Base-by-base conservation (phyloP, 768 basidiomycete genomes). In the Mycena floridula region DNA sequence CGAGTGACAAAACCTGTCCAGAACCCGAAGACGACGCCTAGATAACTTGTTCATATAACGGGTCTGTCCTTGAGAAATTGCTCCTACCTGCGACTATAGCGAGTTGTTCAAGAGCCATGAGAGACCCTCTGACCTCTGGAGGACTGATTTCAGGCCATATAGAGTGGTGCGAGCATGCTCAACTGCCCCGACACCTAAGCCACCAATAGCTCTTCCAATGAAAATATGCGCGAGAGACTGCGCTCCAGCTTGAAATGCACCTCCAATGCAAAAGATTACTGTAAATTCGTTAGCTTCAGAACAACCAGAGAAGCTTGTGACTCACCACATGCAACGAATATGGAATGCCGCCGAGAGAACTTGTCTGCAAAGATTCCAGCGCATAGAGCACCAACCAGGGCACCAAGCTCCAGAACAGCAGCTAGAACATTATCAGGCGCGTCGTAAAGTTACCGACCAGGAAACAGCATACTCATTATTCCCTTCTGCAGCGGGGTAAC, bases 71-170 rank as follows among this genome's bases (percentile, higher is more conserved):
- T n/a, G n/a, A n/a, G n/a, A n/a, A n/a, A n/a, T n/a, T n/a, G n/a
- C n/a, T n/a, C n/a, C n/a, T n/a, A n/a, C n/a, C n/a, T 0, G 84
- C 63, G 12, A 90, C 87, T 40, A 91, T 91, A 16, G 83, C 77
- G 35, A 89, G 73, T 47, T 90, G 88, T 54, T 91, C 88, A 3
- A 91, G 67, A 1, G 86, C 81, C 63, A 89, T 72, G 16, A 91
- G 72, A 0, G 87, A 86, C 8, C 88, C 88, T 13, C 89, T 74
- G 0, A 84, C 70, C 60, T 89, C 86, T 0, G 88, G 87, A 8
- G 87, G 77, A 49, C 83, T 83, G 42, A 91, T 91, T 63, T 91
- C 88, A 1, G n/a, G 87, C 80, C 72, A 89, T 88, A 60, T 89
- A 90, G 20, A 89, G 65, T 0, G 86, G 85, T 0, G 79, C 79